Evolutionary conservation across 169 alveolate genomes (phyloP).

Genomic region (Eimeria praecox): DNA sequence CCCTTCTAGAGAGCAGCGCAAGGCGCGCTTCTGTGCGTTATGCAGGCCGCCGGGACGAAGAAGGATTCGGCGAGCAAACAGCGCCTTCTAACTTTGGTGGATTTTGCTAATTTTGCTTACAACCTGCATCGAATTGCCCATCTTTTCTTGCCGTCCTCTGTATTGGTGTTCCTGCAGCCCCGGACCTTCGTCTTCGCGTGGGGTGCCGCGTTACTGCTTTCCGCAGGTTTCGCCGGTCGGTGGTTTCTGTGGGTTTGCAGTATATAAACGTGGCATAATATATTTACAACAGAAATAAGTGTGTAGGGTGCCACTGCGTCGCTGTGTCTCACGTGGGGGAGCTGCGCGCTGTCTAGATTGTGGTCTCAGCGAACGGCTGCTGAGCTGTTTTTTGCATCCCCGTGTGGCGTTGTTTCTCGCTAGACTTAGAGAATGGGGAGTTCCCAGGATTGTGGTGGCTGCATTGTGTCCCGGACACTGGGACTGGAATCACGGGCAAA

Average conservation of each 20-base stretch:
- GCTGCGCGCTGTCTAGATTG: background rate
- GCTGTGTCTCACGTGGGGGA: background rate
- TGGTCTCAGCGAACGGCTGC: slow-evolving; percentile 42
- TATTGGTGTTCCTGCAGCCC: slow-evolving; percentile 3
- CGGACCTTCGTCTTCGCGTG: slow-evolving; percentile 38
- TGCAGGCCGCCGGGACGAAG: slow-evolving; percentile 42
- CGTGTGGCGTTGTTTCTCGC: background rate
- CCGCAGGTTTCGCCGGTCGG: slow-evolving; percentile 15
- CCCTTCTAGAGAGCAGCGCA: slow-evolving; percentile 56
- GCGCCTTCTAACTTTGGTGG: background rate
- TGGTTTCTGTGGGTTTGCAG: slow-evolving; percentile 40
- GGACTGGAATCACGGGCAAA: slow-evolving; percentile 63
- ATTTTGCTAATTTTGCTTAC: background rate
- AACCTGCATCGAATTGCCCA: background rate
- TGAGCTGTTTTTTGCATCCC: background rate
- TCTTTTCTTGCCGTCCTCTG: background rate
- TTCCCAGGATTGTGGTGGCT: slow-evolving; percentile 36
- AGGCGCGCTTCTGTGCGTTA: slow-evolving; percentile 71
- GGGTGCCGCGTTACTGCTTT: slow-evolving; percentile 60
- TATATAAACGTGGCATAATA: background rate
- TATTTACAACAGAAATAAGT: background rate
- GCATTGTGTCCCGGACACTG: slow-evolving; percentile 37
- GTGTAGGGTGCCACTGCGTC: background rate
- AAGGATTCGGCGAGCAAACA: background rate
- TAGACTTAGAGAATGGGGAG: background rate